Evolutionary conservation across 1,284 basidiomycete species (phyloP).

Genomic region (Rhodofomes roseus): DNA sequence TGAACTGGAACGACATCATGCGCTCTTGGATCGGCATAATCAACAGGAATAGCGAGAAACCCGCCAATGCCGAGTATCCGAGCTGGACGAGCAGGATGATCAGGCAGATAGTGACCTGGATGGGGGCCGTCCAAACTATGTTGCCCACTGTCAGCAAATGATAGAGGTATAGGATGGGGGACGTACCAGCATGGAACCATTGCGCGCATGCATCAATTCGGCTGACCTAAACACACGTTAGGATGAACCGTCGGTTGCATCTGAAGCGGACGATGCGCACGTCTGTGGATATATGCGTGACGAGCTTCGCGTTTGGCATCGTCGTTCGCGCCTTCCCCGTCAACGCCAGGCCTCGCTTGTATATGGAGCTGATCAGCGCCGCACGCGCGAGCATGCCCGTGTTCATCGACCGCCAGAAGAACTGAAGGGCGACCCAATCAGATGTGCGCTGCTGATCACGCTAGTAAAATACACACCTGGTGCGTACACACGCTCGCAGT

Average conservation of each 20-base stretch:
- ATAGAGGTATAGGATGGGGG: background rate
- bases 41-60: conserved; percentile 70
- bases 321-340: conserved; percentile 63
- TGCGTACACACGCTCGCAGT: conserved; percentile 57
- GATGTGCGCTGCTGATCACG: background rate
- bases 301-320: conserved; percentile 64
- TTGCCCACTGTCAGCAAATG: background rate
- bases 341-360: conserved; percentile 66
- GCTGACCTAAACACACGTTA: conserved; percentile 37
- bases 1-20: conserved; percentile 68
- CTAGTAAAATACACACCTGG: conserved; percentile 36
- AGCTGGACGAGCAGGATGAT: conserved; percentile 66
- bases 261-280: conserved; percentile 32
- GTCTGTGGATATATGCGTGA: conserved; percentile 75
- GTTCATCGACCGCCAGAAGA: conserved; percentile 76
- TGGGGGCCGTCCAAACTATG: conserved; percentile 65
- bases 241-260: conserved; percentile 6
- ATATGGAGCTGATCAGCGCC: conserved; percentile 73
- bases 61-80: conserved; percentile 73
- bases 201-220: conserved; percentile 56
- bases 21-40: conserved; percentile 69
- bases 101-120: conserved; percentile 60
- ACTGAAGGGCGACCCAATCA: conserved; percentile 34
- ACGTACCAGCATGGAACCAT: conserved; percentile 47
- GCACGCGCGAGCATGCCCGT: conserved; percentile 69